A percentile compares a stretch with the other conserved stretches of the same genome.
Evolutionary conservation across 2,329 filamentous ascomycete genomes (phyloP).

Genomic region (Curvularia spicifera): DNA sequence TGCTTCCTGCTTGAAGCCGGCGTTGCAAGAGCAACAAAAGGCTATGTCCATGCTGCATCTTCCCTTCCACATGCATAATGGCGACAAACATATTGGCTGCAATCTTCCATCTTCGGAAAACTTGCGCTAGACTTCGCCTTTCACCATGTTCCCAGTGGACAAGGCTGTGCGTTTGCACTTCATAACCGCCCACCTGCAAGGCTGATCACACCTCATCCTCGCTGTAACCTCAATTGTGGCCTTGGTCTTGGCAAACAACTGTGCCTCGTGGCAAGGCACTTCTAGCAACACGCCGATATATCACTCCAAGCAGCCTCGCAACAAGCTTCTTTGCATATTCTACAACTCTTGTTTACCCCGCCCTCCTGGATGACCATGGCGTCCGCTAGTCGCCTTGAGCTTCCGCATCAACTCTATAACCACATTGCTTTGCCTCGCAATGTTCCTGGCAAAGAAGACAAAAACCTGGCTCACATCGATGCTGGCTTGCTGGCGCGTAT

Average conservation of each 20-base stretch:
- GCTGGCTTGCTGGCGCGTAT: slow-evolving; percentile 41
- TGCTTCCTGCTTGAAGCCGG: not conserved
- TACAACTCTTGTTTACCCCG: not conserved
- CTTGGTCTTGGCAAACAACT: not conserved
- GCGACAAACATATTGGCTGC: not conserved
- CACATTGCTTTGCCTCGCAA: slow-evolving; percentile 51
- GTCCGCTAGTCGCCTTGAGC: slow-evolving; percentile 10
- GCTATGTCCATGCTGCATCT: not conserved
- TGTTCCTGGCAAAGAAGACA: slow-evolving; percentile 47
- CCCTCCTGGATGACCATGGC: slow-evolving; percentile 25
- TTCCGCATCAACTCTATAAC: slow-evolving; percentile 41
- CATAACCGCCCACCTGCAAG: not conserved
- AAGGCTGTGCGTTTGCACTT: not conserved
- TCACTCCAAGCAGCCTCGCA: not conserved
- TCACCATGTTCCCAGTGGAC: not conserved
- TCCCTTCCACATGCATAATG: not conserved
- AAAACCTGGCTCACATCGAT: slow-evolving; percentile 35
- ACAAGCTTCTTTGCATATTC: not conserved
- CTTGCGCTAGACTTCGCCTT: not conserved
- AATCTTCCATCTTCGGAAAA: not conserved
- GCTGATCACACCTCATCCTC: slow-evolving; percentile 10
- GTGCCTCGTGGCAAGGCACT: not conserved
- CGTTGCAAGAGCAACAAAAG: too few species aligned
- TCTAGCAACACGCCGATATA: not conserved
- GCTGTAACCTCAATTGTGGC: not conserved